Evolutionary conservation across 2,329 filamentous ascomycete species (phyloP).

Genomic region (Pseudofabraea citricarpa): DNA sequence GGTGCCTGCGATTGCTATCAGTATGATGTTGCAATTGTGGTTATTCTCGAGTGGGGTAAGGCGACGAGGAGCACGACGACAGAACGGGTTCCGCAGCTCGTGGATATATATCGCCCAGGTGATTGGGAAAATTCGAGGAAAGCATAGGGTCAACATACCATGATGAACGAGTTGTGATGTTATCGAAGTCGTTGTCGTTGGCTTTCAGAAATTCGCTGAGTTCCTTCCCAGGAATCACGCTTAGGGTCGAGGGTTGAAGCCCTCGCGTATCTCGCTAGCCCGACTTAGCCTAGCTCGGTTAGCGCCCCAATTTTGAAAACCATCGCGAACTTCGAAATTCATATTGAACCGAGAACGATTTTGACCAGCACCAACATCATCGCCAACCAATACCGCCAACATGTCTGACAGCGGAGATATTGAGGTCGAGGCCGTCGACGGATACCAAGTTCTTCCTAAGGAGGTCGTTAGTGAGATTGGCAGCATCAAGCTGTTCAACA

Average conservation of each 20-base stretch:
- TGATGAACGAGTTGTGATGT: conserved; percentile 1
- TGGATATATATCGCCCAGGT: too few species aligned
- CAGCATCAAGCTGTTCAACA: conserved; percentile 95
- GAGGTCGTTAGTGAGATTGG: conserved; percentile 86
- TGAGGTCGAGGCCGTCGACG: conserved; percentile 76
- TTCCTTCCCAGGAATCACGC: background rate
- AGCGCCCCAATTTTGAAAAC: conserved; percentile 2
- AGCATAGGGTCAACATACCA: too few species aligned
- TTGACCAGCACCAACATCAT: conserved; percentile 7
- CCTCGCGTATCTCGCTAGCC: background rate
- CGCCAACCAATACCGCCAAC: conserved; percentile 36
- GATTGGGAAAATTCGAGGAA: too few species aligned
- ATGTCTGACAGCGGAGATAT: conserved; percentile 97
- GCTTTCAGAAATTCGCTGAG: background rate
- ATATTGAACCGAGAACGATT: conserved; percentile 4
- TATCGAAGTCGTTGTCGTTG: background rate
- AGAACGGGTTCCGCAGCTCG: too few species aligned
- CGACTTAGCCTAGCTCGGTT: background rate
- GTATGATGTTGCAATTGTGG: background rate
- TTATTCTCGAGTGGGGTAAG: background rate
- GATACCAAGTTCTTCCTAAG: conserved; percentile 73
- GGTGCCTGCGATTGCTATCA: conserved; percentile 34
- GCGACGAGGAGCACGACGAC: too few species aligned
- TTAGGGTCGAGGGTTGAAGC: background rate
- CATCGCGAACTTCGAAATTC: conserved; percentile 3